Base-by-base conservation (phyloP, 192 early-diverging fungal genomes). In the Coemansia asiatica region DNA sequence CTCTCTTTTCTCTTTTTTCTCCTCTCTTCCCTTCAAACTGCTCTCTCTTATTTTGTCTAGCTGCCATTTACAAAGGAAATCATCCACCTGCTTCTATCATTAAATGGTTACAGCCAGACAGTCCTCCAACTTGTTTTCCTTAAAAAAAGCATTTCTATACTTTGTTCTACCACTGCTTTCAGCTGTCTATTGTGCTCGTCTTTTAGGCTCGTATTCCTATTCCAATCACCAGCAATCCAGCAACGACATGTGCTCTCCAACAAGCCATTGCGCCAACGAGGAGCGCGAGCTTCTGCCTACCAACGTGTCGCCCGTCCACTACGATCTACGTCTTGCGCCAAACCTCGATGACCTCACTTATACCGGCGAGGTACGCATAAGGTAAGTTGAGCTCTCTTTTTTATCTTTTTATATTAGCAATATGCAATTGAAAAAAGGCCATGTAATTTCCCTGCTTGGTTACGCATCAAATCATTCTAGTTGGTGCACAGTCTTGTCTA, bases 291-390 rank as follows among this genome's bases (percentile, higher is more conserved):
- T 95, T 47, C 87, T 97, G 33, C 95, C 95, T 48, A 89, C 87
- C 58, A 93, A 87, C 64, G 91, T 95, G 56, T 87, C 83, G 47
- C 95, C 95, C 9, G 71, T 83, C 36, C 91, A 95, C 75, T 97
- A 97, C 82, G 85, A 85, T 68, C 79, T 97, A 38, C 78, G 84
- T 6, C 71, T 97, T 13, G 90, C 88, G 18, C 94, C 95, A 2
- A 86, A 94, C 73, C 81, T 97, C 53, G 85, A 85, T n/a, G 76
- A 84, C 27, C 93, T 94, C 61, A 87, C 84, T 6, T 96, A 93
- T 71, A 75, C 85, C 21, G 96, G 96, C 51, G 74, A 82, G 48
- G 95, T 94, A 46, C 79, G 74, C 57, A 87, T 95, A 61, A 77
- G 83, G 88, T 68, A 61, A 68, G 67, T 60, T 9, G 16, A 27